Evolutionary conservation across 305 asterid species (phyloP), one percentile per base, ranked within the genome.

Genomic region (Petunia hybrid): DNA sequence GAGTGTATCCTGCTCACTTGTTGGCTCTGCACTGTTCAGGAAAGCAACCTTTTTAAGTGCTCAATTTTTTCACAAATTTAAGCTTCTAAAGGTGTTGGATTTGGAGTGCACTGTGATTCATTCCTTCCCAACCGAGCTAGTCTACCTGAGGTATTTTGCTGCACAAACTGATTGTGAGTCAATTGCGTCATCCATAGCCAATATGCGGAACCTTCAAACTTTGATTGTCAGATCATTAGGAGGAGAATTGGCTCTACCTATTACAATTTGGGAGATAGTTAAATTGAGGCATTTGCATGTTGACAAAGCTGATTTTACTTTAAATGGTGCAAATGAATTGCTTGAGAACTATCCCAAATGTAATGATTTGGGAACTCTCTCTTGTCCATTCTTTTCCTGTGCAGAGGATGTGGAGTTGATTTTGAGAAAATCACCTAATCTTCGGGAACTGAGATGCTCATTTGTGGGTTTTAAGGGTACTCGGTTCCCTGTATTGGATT

Each of bases 251-350:
- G 31, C 31, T 22, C 31, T 22, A 22, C 31, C 31, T 22, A 22
- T 22, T 22, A 22, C 31, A 22, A 22, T 22, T 22, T 65, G 69
- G 41, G 73, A 63, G 12, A 48, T 48, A 12, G 55, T 48, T 48
- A 48, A 48, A 12, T 48, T 48, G 55, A 48, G 75, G 43, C 81
- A 63, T 63, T 13, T 78, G 36, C n/a, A 64, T 10, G 31, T 78
- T 1, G 45, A 22, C 6, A 48, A 48, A 8, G 31, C 31, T 22
- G 31, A 22, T 22, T 22, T 22, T 22, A 22, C 31, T 22, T 22
- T 22, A 22, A 22, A 22, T 22, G 31, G 31, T 22, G 31, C 31
- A 22, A 22, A 6, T 22, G 10, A 1, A 45, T 70, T 46, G 12
- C 5, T 45, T 0, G 59, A 70, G 40, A 5, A 70, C 60, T 67